Evolutionary conservation across 805 yeast genomes (phyloP).

Genomic region (Suhomyces vadensis): DNA sequence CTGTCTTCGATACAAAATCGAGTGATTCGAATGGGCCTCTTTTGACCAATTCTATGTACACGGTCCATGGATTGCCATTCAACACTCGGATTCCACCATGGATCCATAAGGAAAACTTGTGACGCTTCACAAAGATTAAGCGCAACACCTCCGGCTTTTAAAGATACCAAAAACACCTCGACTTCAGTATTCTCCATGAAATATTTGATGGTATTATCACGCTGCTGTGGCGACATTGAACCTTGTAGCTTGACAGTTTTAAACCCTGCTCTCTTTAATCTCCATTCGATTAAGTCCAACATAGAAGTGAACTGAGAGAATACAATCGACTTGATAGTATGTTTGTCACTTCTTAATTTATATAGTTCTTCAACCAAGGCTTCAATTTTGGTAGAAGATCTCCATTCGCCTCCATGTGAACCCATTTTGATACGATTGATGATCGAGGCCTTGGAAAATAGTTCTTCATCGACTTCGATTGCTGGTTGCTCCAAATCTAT

Average conservation of each 20-base stretch:
- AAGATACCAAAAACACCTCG: conserved; percentile 90
- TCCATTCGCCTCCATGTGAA: conserved; percentile 71
- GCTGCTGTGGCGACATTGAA: conserved; percentile 92
- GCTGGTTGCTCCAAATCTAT: conserved; percentile 90
- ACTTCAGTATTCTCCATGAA: conserved; percentile 92
- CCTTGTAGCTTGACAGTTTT: conserved; percentile 94
- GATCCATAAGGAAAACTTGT: conserved; percentile 92
- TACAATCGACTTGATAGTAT: conserved; percentile 92
- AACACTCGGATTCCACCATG: conserved; percentile 99
- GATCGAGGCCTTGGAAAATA: conserved; percentile 65
- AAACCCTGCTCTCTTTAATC: conserved; percentile 92
- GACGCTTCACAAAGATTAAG: conserved; percentile 94
- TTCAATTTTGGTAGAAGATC: conserved; percentile 93
- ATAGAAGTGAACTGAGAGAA: conserved; percentile 96
- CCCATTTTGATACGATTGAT: conserved; percentile 86
- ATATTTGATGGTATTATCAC: conserved; percentile 86
- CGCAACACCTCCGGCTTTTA: conserved; percentile 99
- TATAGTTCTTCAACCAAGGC: conserved; percentile 93
- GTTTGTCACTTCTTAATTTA: conserved; percentile 78
- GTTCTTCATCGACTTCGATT: conserved; percentile 63
- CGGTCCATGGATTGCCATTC: conserved; percentile 99
- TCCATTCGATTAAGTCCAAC: conserved; percentile 95
- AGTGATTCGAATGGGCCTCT: conserved; percentile 88
- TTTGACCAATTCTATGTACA: conserved; percentile 96
- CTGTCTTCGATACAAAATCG: conserved; percentile 94